These are phyloP conservation scores for Saitozyma podzolica DNA, from an alignment of 768 basidiomycete genomes.

Conservation along the genomic window DNA sequence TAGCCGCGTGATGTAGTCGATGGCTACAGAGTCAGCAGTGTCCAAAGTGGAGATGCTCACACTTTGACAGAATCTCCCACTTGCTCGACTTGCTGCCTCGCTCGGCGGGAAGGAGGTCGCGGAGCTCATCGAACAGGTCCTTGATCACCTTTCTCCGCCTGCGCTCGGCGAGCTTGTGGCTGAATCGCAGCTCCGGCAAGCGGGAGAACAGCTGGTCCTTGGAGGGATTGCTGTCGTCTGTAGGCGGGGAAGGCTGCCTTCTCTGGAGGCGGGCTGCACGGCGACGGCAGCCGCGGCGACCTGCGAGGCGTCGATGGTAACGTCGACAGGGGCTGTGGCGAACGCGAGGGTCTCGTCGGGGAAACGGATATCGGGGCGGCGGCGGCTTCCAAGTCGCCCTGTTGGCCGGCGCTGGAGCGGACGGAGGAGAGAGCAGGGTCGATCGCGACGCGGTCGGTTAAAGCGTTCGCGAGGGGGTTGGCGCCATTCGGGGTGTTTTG, in stretches of 20 bases:
- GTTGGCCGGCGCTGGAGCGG: conserved; percentile 16
- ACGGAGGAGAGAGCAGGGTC: conserved; percentile 34
- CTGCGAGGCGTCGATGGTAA: conserved; percentile 1
- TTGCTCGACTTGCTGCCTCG: conserved; percentile 95
- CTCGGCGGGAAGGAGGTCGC: conserved; percentile 88
- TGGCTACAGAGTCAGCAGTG: conserved; percentile 57
- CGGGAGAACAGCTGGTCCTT: conserved; percentile 78
- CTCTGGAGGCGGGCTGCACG: no score
- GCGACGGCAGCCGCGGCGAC: background rate
- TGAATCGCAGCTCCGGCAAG: conserved; percentile 88
- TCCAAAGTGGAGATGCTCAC: no score
- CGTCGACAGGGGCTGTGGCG: conserved; percentile 19
- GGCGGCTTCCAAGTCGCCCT: conserved; percentile 1
- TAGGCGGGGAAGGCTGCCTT: conserved; percentile 15
- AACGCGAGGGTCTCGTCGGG: conserved; percentile 28
- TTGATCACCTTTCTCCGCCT: conserved; percentile 99
- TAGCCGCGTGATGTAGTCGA: conserved; percentile 79
- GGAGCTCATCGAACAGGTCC: conserved; percentile 92
- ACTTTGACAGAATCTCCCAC: conserved; percentile 98
- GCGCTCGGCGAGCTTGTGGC: conserved; percentile 95
- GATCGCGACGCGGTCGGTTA: conserved; percentile 2
- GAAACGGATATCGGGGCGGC: conserved; percentile 19
- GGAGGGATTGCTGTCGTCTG: conserved; percentile 55
- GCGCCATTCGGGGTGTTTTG: background rate
- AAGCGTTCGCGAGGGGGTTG: no score